A percentile compares a stretch with the other conserved stretches of the same genome.
Evolutionary conservation across 2,329 filamentous ascomycete species (phyloP).

Genomic region (Phaeomoniella chlamydospora): DNA sequence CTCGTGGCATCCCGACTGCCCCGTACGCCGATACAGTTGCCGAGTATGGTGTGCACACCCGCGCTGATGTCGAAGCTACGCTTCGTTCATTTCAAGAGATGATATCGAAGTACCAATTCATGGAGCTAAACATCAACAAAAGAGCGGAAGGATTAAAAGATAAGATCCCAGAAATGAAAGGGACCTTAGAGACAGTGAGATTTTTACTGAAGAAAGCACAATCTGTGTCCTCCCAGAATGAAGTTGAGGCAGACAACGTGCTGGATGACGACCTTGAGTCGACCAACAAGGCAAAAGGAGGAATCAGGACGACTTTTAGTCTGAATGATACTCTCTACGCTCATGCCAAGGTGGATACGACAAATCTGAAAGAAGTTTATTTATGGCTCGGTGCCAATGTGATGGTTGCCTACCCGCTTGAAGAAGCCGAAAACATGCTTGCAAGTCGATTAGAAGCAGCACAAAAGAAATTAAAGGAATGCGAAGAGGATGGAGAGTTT

Average conservation of each 20-base stretch:
- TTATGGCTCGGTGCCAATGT: constrained; percentile 98
- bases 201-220: constrained; percentile 69
- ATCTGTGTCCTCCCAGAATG: constrained; percentile 8
- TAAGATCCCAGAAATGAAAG: constrained; percentile 94
- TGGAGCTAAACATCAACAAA: constrained; percentile 86
- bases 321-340: constrained; percentile 92
- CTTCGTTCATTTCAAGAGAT: constrained; percentile 31
- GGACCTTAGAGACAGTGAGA: constrained; percentile 80
- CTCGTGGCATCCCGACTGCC: constrained; percentile 29
- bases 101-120: constrained; percentile 94
- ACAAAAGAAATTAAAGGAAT: constrained; percentile 67
- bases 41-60: constrained; percentile 27
- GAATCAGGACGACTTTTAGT: constrained; percentile 79
- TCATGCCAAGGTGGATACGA: constrained; percentile 66
- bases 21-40: constrained; percentile 31
- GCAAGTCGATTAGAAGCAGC: constrained; percentile 65
- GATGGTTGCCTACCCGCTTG: constrained; percentile 88
- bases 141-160: constrained; percentile 70
- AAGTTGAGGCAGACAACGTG: constrained; percentile 4
- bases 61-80: constrained; percentile 29
- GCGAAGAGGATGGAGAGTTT: constrained; percentile 93
- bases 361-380: constrained; percentile 67
- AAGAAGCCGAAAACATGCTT: constrained; percentile 70
- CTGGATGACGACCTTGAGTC: constrained; percentile 26
- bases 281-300: neutral